These are phyloP conservation scores for Amauroascus verrucosus DNA, from an alignment of 2,329 filamentous ascomycete species.

Conservation along the genomic window DNA sequence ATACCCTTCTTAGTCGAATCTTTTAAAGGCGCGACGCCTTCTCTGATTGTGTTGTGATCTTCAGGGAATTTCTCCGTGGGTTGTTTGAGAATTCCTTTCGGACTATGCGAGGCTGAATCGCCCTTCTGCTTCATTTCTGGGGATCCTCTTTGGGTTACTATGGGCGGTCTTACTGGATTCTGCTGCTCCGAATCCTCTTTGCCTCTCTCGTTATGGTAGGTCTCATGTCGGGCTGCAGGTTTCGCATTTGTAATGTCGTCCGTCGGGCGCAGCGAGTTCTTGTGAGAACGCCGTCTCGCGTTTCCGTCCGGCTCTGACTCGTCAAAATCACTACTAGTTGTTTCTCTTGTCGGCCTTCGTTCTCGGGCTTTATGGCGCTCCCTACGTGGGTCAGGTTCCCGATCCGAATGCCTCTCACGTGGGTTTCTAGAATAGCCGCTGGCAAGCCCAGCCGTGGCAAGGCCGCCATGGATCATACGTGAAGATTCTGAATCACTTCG, in stretches of 20 bases:
- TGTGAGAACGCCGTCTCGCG: background rate
- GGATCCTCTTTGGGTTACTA: background rate
- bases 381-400: background rate
- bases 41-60: constrained; percentile 68
- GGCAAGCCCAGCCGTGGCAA: constrained; percentile 28
- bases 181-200: constrained; percentile 56
- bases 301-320: constrained; percentile 4
- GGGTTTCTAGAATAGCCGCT: constrained; percentile 24
- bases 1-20: constrained; percentile 65
- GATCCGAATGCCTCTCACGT: background rate
- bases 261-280: background rate
- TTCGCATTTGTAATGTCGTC: background rate
- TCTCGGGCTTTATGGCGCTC: background rate
- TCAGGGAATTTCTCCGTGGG: constrained; percentile 79
- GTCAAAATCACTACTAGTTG: background rate
- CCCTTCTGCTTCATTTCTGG: constrained; percentile 48
- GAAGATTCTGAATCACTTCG: constrained; percentile 2
- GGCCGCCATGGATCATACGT: constrained; percentile 18
- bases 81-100: constrained; percentile 76
- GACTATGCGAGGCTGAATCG: constrained; percentile 50
- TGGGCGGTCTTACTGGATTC: background rate
- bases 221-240: background rate
- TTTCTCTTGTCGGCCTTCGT: background rate
- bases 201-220: background rate
- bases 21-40: constrained; percentile 89